Percentiles rank a stretch among this genome's conserved stretches.
These are phyloP conservation scores for Canavalia ensiformis DNA, from an alignment of 306 rosid species.

Conservation along the genomic window DNA sequence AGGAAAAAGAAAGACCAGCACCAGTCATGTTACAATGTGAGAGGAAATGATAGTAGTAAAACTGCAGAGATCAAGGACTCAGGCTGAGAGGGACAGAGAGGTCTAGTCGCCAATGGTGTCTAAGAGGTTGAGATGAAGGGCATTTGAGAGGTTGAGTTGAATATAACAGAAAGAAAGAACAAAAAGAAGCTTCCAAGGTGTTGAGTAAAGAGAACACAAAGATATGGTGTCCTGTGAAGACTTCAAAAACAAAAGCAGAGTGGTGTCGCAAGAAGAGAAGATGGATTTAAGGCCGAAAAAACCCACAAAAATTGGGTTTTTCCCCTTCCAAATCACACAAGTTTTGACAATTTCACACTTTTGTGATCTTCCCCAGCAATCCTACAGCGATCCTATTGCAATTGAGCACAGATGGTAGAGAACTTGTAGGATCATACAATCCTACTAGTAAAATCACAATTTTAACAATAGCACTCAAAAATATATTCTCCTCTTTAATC, in stretches of 20 bases:
- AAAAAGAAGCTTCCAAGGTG: not conserved
- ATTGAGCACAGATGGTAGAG: not conserved
- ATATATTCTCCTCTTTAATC: not conserved
- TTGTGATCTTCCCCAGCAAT: not conserved
- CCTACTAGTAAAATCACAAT: not conserved
- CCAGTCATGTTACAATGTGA: not conserved
- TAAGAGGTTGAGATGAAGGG: not conserved
- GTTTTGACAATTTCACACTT: not conserved
- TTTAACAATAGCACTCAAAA: not conserved
- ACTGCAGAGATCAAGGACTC: not conserved
- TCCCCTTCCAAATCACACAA: not conserved
- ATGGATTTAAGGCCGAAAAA: not conserved
- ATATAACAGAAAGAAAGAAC: not conserved
- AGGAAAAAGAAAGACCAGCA: not conserved
- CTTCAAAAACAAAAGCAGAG: not conserved
- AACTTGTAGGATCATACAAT: slow-evolving; percentile 1
- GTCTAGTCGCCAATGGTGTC: not conserved
- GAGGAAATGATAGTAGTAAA: not conserved
- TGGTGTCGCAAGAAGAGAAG: not conserved
- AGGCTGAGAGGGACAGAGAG: not conserved
- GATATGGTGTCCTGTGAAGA: not conserved
- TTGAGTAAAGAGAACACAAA: not conserved
- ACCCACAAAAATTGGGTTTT: not conserved
- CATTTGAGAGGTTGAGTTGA: not conserved
- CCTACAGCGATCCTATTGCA: slow-evolving; percentile 1